A percentile compares a stretch with the other conserved stretches of the same genome.
These are phyloP conservation scores for Chytridium lagenaria DNA, from an alignment of 371 early-diverging fungal species.

Conservation along the genomic window DNA sequence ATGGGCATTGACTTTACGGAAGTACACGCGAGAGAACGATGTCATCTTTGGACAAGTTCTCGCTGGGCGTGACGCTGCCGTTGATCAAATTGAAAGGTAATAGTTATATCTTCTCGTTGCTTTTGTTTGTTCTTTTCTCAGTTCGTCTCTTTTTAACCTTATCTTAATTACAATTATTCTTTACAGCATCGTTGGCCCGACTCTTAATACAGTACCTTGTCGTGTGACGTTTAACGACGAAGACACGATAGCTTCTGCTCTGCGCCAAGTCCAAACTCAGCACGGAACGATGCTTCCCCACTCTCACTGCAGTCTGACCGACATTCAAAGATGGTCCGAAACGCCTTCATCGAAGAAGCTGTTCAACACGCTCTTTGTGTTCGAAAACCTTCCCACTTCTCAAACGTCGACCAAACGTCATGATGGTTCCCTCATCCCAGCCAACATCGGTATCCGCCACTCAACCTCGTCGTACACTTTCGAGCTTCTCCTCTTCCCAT, in stretches of 20 bases:
- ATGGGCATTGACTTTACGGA: conserved; percentile 39
- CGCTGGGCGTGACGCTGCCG: conserved; percentile 27
- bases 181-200: not conserved
- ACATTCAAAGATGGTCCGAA: conserved; percentile 11
- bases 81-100: not conserved
- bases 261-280: not conserved
- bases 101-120: not conserved
- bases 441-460: no score
- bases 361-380: conserved; percentile 23
- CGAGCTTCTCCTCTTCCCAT: not conserved
- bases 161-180: not conserved
- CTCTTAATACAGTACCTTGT: not conserved
- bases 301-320: conserved; percentile 10
- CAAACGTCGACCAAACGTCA: not conserved
- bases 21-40: conserved; percentile 25
- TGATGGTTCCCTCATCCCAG: no score
- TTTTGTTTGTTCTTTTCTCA: not conserved
- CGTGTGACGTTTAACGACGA: not conserved
- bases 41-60: conserved; percentile 36
- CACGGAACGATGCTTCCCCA: not conserved
- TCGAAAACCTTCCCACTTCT: conserved; percentile 10
- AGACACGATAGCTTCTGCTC: not conserved
- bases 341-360: not conserved
- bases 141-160: not conserved
- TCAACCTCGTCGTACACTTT: no score